Evolutionary conservation across 129 eudicot genomes (phyloP).

Genomic region (Smallanthus sonchifolius): DNA sequence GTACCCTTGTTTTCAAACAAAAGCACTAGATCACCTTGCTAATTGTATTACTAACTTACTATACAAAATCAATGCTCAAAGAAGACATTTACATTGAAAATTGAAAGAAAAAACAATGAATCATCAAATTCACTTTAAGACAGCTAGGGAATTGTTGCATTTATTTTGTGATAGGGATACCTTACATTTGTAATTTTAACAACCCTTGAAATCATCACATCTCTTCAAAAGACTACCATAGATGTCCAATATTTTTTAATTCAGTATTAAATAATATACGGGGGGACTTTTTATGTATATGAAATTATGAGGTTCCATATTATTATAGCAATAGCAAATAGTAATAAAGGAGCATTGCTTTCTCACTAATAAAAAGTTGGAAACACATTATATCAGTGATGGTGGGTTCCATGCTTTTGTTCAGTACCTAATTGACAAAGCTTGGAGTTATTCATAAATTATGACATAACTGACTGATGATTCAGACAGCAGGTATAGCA

Average conservation of each 20-base stretch:
- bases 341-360: background rate
- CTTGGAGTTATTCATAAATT: background rate
- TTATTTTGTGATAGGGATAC: background rate
- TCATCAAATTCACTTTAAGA: background rate
- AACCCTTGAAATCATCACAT: background rate
- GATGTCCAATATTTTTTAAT: background rate
- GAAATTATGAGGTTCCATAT: background rate
- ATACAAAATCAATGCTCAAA: background rate
- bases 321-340: background rate
- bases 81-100: background rate
- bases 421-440: conserved; percentile 3
- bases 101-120: background rate
- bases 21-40: conserved; percentile 13
- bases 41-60: background rate
- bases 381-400: background rate
- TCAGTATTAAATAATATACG: background rate
- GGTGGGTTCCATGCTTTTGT: conserved; percentile 6
- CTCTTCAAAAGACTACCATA: background rate
- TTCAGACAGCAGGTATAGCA: background rate
- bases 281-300: background rate
- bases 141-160: background rate
- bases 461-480: background rate
- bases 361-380: background rate
- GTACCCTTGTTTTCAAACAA: conserved; percentile 1
- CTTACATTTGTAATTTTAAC: background rate